Evolutionary conservation across 257 asterid species (phyloP), one percentile per base, ranked within the genome.

Genomic region (Agastache rugosa): DNA sequence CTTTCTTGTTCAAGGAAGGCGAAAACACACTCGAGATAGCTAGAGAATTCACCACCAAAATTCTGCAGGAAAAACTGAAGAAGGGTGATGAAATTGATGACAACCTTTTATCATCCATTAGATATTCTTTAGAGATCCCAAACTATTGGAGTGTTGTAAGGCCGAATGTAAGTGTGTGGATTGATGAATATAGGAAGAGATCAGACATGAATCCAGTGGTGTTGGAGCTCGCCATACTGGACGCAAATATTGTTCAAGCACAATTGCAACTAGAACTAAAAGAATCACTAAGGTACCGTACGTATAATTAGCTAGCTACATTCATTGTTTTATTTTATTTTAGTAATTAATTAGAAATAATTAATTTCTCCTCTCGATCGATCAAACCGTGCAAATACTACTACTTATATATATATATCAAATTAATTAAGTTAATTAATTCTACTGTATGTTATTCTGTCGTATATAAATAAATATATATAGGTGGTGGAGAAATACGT

Each of bases 401-500:
- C n/a, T n/a, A n/a, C n/a, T n/a, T n/a, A n/a, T n/a, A n/a, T n/a
- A n/a, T n/a, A n/a, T n/a, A n/a, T n/a, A n/a, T n/a, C n/a, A n/a
- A n/a, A n/a, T n/a, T n/a, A n/a, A n/a, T n/a, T n/a, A n/a, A n/a
- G n/a, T n/a, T n/a, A n/a, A n/a, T n/a, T n/a, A n/a, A n/a, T n/a
- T n/a, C n/a, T n/a, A n/a, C n/a, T n/a, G n/a, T n/a, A n/a, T n/a
- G n/a, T n/a, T 31, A 78, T 87, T 1, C 72, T 73, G 93, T 27
- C 3, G 3, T 27, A 27, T 27, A 27, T 83, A 14, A 14, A 27
- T 27, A 27, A 1, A 27, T 27, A 42, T 42, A 42, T 42, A 15
- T 12, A 47, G 90, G 63, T 85, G 90, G 93, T 85, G 93, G 90
- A 70, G 61, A 27, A 31, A 71, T 10, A 83, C 84, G n/a, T 0